A percentile compares a stretch with the other conserved stretches of the same genome.
Conservation (phyloP, 176 grass and related monocot species). For the Musa troglodytarum region DNA sequence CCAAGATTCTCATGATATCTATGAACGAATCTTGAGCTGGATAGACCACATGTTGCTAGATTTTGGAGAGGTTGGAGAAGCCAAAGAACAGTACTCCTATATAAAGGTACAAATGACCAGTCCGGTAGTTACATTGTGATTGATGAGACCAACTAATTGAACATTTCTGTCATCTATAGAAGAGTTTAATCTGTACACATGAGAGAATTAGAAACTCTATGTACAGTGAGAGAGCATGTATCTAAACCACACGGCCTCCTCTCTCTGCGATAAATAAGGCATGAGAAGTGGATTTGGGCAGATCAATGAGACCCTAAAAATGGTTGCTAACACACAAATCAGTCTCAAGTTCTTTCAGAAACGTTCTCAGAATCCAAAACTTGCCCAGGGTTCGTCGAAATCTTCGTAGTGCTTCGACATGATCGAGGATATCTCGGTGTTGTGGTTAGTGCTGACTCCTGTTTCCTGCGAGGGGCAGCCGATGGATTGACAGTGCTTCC, state of each 20-base stretch:
- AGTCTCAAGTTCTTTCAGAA: neutral
- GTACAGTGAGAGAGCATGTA: neutral
- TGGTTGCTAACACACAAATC: neutral
- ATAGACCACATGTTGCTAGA: too few relatives aligned
- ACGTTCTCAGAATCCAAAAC: slow-evolving; percentile 7
- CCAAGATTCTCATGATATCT: too few relatives aligned
- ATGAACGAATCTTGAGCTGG: too few relatives aligned
- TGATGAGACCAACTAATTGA: neutral
- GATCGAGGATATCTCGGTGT: slow-evolving; percentile 73
- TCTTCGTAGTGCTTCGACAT: slow-evolving; percentile 20
- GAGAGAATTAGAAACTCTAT: neutral
- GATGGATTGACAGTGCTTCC: slow-evolving; percentile 41
- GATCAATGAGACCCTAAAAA: neutral
- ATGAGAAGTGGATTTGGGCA: neutral
- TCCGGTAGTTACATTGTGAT: neutral
- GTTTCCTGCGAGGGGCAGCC: slow-evolving; percentile 24
- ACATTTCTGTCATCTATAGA: neutral
- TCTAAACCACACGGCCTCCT: neutral
- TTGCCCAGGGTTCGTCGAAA: slow-evolving; percentile 20
- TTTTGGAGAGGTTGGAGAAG: too few relatives aligned
- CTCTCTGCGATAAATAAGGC: neutral
- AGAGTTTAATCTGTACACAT: neutral
- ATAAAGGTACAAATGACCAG: too few relatives aligned
- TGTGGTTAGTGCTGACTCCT: slow-evolving; percentile 20
- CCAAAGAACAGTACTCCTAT: too few relatives aligned